Evolutionary conservation across 495 filamentous ascomycete species (phyloP).

Genomic region (Penicillium simplicissimum): DNA sequence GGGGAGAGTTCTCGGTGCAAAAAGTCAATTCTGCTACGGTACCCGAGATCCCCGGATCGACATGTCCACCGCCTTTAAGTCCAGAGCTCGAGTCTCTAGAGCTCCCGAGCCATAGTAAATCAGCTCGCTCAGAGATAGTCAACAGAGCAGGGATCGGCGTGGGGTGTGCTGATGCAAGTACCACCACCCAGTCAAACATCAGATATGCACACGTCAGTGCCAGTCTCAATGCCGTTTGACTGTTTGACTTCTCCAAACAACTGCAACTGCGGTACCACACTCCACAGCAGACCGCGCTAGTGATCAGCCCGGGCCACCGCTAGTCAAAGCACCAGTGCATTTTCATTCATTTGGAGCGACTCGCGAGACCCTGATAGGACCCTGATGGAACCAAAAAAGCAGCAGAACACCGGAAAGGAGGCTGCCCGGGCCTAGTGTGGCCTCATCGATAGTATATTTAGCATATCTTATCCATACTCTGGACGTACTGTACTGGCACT

Average conservation of each 20-base stretch:
- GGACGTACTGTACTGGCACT: too few relatives aligned
- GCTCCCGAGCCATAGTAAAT: background rate
- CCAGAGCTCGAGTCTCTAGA: background rate
- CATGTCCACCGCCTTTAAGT: conserved; percentile 9
- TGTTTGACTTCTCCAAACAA: background rate
- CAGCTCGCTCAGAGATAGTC: background rate
- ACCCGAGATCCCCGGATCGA: conserved; percentile 23
- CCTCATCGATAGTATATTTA: background rate
- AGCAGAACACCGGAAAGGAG: background rate
- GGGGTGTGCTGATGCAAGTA: background rate
- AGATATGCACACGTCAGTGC: background rate
- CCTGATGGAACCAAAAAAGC: background rate
- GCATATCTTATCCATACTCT: background rate
- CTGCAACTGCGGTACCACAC: background rate
- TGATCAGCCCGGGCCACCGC: conserved; percentile 1
- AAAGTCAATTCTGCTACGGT: background rate
- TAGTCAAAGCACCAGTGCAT: background rate
- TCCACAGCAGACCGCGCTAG: background rate
- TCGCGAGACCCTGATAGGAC: conserved; percentile 1
- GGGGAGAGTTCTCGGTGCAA: background rate
- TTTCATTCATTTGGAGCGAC: too few relatives aligned
- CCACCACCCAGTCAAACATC: background rate
- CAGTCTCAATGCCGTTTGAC: background rate
- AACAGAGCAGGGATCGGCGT: background rate
- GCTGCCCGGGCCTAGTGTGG: background rate